phyloP scores from a whole-genome alignment of 2,329 filamentous ascomycete genomes.

The Calycina herbarum region DNA sequence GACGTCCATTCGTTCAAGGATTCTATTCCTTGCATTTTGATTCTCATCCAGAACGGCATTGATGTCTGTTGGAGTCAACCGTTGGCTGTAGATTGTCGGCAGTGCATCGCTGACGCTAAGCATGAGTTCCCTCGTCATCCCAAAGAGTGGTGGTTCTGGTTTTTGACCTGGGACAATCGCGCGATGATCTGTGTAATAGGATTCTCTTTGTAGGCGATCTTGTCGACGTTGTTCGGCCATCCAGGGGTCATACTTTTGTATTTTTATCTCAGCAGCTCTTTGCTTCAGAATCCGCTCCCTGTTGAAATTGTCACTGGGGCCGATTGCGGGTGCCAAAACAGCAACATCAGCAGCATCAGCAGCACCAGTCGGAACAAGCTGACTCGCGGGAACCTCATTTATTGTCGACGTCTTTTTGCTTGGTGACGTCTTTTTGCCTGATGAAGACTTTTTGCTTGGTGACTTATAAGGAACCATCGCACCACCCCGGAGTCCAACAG shows the following conservation, averaged over 20 bases:
- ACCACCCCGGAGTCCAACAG: constrained; percentile 2
- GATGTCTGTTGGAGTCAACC: constrained; percentile 32
- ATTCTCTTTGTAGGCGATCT: constrained; percentile 25
- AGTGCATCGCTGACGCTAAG: constrained; percentile 20
- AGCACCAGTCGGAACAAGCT: no score
- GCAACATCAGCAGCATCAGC: no score
- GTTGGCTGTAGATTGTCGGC: constrained; percentile 28
- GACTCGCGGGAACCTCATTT: no score
- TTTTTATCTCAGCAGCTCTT: constrained; percentile 18
- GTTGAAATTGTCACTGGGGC: constrained; percentile 35
- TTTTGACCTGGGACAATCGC: constrained; percentile 32
- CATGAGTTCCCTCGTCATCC: constrained; percentile 22
- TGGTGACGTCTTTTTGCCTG: not conserved
- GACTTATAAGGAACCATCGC: not conserved
- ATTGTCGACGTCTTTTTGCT: not conserved
- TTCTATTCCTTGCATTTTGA: constrained; percentile 26
- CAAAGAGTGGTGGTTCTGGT: constrained; percentile 27
- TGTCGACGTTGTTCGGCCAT: constrained; percentile 23
- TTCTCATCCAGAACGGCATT: constrained; percentile 24
- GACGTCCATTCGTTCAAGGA: constrained; percentile 25
- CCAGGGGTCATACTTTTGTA: constrained; percentile 23
- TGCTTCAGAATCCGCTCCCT: constrained; percentile 22
- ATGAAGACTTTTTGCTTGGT: not conserved
- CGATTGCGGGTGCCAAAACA: not conserved
- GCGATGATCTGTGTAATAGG: constrained; percentile 27